Base-by-base conservation (phyloP, 2,329 filamentous ascomycete species). In the Sordariomycetes sp. region DNA sequence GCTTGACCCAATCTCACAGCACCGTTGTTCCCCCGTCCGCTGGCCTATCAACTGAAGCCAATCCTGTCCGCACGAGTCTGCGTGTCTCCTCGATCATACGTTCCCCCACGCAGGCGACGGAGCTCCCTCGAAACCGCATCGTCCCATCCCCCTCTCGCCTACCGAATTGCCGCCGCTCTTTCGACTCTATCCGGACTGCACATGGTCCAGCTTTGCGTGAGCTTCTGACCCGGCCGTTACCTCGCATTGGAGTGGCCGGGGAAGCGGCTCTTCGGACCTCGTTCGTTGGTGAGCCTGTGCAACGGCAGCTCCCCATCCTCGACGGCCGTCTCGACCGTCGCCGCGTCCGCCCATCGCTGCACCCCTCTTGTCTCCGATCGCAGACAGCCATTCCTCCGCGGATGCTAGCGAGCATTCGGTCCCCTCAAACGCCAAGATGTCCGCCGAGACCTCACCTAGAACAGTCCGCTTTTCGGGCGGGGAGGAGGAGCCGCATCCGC, bases 401-500 rank as follows among this genome's bases (percentile, higher is more conserved):
- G 40, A n/a, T n/a, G 16, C 46, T 12, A 24, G 46, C 46, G 46
- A 50, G 7, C n/a, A n/a, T 22, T 14, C 22, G 11, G 46, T n/a
- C 46, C n/a, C 22, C 20, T 50, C 22, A 12, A 11, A 11, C 46
- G 46, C 46, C 40, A 37, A 58, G 18, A 58, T 58, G 57, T 35
- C 51, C 3, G 40, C 51, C 52, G 57, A 58, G 22, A 54, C 57
- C 22, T 58, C 57, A 20, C 58, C 58, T 6, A 35, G 80, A 64
- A 74, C 76, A 61, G 79, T 85, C 62, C 78, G 81, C 62, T 85
- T 85, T 65, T 78, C 78, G 53, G 74, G 76, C 60, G 79, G 78
- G 59, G 72, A 76, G 59, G 76, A 78, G 25, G 69, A 75, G 35
- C 62, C 66, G 40, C 72, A 71, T 40, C 62, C 66, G 40, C 72